A percentile compares a stretch with the other conserved stretches of the same genome.
These are phyloP conservation scores for Panicum virgatum DNA, from an alignment of 202 grass and related monocot species.

Conservation along the genomic window DNA sequence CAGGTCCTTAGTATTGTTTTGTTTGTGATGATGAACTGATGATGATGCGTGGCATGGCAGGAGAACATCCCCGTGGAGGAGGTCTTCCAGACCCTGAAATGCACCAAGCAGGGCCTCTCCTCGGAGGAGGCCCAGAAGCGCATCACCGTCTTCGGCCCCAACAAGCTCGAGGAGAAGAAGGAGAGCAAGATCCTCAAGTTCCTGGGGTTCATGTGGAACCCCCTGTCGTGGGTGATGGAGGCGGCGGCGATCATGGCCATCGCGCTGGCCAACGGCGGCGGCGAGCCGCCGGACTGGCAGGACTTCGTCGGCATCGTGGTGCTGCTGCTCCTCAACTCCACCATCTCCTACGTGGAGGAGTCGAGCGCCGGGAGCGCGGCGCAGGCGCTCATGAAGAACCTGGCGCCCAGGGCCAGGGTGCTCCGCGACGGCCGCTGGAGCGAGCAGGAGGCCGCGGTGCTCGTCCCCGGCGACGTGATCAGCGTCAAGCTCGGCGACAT, in stretches of 20 bases:
- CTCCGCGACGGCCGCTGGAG: constrained; percentile 68
- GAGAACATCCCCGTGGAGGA: constrained; percentile 81
- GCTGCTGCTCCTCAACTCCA: constrained; percentile 73
- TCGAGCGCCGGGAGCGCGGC: constrained; percentile 81
- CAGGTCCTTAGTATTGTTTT: background rate
- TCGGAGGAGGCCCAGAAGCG: constrained; percentile 48
- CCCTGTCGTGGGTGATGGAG: constrained; percentile 70
- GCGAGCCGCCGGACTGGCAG: constrained; percentile 87
- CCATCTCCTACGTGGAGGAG: constrained; percentile 83
- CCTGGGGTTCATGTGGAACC: constrained; percentile 68
- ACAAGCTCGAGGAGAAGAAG: constrained; percentile 96
- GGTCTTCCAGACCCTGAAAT: constrained; percentile 74
- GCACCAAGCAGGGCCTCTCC: constrained; percentile 56
- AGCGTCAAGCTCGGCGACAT: constrained; percentile 91
- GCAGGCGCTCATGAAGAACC: constrained; percentile 81
- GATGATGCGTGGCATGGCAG: constrained; percentile 26
- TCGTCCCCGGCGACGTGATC: constrained; percentile 82
- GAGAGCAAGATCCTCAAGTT: constrained; percentile 69
- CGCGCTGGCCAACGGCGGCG: constrained; percentile 62
- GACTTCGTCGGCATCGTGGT: constrained; percentile 84
- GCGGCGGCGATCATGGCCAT: constrained; percentile 86
- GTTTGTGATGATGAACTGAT: background rate
- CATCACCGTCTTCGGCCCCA: constrained; percentile 69
- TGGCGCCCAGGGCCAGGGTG: constrained; percentile 83
- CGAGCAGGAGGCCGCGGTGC: constrained; percentile 65